These are phyloP conservation scores for Candida germanica DNA, from an alignment of 805 yeast genomes.

Conservation along the genomic window DNA sequence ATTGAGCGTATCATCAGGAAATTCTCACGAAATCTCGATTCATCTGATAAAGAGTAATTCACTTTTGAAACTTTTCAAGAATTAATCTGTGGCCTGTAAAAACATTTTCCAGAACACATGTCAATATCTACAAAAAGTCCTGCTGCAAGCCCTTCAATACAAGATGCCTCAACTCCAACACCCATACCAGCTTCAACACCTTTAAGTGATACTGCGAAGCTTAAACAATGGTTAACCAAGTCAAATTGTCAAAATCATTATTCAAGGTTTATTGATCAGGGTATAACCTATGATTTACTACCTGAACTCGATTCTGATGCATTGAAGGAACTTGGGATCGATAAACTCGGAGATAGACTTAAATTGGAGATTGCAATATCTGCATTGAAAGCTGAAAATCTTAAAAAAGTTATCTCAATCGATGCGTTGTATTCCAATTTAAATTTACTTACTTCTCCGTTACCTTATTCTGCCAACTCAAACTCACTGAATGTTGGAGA, in stretches of 20 bases:
- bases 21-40: no score
- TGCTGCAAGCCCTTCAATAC: constrained; percentile 1
- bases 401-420: constrained; percentile 19
- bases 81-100: no score
- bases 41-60: no score
- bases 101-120: constrained; percentile 1
- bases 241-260: constrained; percentile 34
- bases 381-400: constrained; percentile 37
- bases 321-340: constrained; percentile 68
- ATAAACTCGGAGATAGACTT: constrained; percentile 81
- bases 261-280: constrained; percentile 42
- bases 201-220: constrained; percentile 16
- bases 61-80: no score
- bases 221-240: constrained; percentile 36
- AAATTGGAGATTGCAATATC: constrained; percentile 59
- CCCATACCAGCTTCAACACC: constrained; percentile 2
- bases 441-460: constrained; percentile 7
- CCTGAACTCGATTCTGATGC: constrained; percentile 61
- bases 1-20: no score
- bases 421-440: constrained; percentile 22
- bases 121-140: constrained; percentile 3
- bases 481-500: constrained; percentile 8
- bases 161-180: not conserved
- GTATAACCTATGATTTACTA: constrained; percentile 54
- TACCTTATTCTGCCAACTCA: constrained; percentile 6